Evolutionary conservation across 176 grass and related monocot genomes (phyloP).

Genomic region (Stipa capillata): DNA sequence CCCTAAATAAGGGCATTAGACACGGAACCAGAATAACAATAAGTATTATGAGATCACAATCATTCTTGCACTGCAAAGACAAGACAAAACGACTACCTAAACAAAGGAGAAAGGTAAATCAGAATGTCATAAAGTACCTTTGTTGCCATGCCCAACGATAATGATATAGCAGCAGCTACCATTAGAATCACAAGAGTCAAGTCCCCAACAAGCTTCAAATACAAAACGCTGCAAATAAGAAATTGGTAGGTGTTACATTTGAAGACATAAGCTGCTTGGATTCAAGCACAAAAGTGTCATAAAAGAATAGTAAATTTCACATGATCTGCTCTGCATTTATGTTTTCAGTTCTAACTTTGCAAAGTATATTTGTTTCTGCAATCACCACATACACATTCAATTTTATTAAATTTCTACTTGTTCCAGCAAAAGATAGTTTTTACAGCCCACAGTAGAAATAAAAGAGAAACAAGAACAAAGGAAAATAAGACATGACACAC

Average conservation of each 20-base stretch:
- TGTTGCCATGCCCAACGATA: conserved; percentile 58
- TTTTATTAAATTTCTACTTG: not conserved
- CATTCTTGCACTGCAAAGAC: not conserved
- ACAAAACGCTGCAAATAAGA: conserved; percentile 45
- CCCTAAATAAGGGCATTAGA: conserved; percentile 25
- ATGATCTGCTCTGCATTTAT: not conserved
- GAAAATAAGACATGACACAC: not conserved
- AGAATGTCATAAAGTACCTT: conserved; percentile 24
- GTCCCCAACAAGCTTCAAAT: conserved; percentile 59
- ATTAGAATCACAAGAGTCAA: conserved; percentile 59
- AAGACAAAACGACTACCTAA: conserved; percentile 4
- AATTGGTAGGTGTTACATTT: conserved; percentile 1
- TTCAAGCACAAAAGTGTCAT: not conserved
- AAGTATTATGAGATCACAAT: not conserved
- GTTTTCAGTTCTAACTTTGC: not conserved
- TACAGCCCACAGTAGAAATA: not conserved
- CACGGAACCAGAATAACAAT: not conserved
- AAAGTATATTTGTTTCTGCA: not conserved
- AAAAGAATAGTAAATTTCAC: not conserved
- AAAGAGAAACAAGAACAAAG: not conserved
- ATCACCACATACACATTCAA: not conserved
- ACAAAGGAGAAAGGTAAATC: not conserved
- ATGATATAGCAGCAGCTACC: conserved; percentile 53
- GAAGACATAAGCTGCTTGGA: not conserved
- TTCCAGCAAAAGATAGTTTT: not conserved